Evolutionary conservation across 257 asterid genomes (phyloP).

Genomic region (Solanum lycopersicoides): DNA sequence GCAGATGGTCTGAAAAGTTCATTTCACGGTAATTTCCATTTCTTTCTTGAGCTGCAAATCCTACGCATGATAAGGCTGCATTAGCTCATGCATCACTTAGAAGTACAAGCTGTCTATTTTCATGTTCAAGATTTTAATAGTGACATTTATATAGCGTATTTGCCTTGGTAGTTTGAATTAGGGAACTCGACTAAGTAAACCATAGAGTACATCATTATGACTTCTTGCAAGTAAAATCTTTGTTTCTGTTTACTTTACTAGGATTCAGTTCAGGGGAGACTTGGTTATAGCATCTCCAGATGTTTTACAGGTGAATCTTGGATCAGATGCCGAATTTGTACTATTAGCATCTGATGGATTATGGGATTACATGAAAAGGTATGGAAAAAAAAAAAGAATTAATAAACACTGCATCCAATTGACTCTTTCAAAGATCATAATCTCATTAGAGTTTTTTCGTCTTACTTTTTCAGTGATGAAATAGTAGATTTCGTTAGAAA

Average conservation of each 20-base stretch:
- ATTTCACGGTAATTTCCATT: conserved; percentile 54
- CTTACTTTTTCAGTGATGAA: conserved; percentile 47
- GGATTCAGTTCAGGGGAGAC: conserved; percentile 60
- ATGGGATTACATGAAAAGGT: conserved; percentile 94
- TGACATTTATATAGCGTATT: not conserved
- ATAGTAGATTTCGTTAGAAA: conserved; percentile 57
- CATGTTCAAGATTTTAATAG: not conserved
- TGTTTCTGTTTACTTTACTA: conserved; percentile 16
- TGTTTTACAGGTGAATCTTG: conserved; percentile 59
- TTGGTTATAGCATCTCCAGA: conserved; percentile 76
- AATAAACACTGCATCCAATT: not conserved
- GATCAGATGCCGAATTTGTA: conserved; percentile 67
- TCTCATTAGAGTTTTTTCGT: not conserved
- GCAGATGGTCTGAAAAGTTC: conserved; percentile 82
- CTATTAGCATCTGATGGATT: conserved; percentile 90
- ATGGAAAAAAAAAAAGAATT: not conserved
- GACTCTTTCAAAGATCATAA: not conserved
- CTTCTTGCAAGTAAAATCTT: not conserved
- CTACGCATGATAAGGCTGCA: not conserved
- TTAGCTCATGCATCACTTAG: not conserved
- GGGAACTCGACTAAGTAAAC: not conserved
- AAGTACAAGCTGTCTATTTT: not conserved
- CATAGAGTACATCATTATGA: not conserved
- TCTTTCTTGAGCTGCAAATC: not conserved
- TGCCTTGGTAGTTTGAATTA: not conserved